A percentile compares a stretch with the other conserved stretches of the same genome.
Conservation (phyloP, 768 basidiomycete species). For the Hortiboletus campestris region DNA sequence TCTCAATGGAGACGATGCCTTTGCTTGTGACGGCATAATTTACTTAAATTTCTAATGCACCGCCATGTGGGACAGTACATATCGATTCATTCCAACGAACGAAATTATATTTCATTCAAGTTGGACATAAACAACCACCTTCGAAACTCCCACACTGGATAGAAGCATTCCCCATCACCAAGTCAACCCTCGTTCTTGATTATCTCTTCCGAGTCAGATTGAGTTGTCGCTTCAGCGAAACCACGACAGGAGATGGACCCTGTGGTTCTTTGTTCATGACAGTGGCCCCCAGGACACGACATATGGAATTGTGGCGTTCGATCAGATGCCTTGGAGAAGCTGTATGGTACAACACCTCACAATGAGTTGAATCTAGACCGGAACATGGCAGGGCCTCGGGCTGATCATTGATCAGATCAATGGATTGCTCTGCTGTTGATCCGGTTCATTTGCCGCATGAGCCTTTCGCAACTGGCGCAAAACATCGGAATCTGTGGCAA, state of each 20-base stretch:
- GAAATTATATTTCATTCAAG: background rate
- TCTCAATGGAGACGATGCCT: background rate
- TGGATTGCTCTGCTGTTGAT: background rate
- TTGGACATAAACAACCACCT: background rate
- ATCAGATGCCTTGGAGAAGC: background rate
- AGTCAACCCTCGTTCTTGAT: background rate
- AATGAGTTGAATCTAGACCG: background rate
- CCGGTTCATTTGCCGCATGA: background rate
- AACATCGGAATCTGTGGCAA: background rate
- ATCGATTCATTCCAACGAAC: background rate
- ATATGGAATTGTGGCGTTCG: background rate
- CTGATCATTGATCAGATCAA: background rate
- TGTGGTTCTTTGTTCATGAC: background rate
- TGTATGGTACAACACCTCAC: background rate
- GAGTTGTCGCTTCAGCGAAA: background rate
- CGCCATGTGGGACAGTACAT: background rate
- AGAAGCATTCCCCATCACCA: background rate
- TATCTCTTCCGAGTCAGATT: background rate
- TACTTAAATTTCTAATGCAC: background rate
- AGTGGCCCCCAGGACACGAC: background rate
- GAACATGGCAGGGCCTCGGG: background rate
- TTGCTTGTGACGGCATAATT: background rate
- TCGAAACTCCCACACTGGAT: background rate
- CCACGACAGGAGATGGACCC: background rate
- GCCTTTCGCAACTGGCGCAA: background rate